Evolutionary conservation across 2,329 filamentous ascomycete species (phyloP).

Genomic region (Anisogramma anomala): DNA sequence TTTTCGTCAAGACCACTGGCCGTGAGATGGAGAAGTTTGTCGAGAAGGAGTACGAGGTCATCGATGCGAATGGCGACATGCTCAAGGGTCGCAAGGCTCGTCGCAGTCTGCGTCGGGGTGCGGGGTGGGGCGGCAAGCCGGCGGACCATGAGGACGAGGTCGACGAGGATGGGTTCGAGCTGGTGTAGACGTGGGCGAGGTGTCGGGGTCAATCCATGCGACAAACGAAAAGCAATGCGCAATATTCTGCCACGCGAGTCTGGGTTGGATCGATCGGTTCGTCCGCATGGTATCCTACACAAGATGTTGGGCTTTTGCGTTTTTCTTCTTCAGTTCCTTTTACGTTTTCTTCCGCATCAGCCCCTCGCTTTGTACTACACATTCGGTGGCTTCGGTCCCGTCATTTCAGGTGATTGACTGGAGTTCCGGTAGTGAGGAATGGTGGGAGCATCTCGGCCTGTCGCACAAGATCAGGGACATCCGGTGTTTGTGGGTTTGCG

Average conservation of each 20-base stretch:
- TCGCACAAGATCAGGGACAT: conserved; percentile 8
- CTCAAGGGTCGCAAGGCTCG: conserved; percentile 34
- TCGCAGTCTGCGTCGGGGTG: conserved; percentile 26
- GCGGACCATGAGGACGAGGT: conserved; percentile 19
- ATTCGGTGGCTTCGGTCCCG: conserved; percentile 1
- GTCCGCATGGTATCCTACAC: not conserved
- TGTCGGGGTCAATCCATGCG: not conserved
- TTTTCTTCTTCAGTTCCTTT: not conserved
- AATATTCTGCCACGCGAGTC: not conserved
- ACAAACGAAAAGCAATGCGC: not conserved
- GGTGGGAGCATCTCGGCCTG: conserved; percentile 7
- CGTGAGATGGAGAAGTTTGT: conserved; percentile 33
- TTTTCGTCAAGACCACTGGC: conserved; percentile 26
- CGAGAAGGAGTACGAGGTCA: conserved; percentile 36
- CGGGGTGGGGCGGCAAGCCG: conserved; percentile 13
- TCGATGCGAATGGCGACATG: conserved; percentile 33
- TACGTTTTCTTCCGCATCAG: not conserved
- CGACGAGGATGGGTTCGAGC: conserved; percentile 33
- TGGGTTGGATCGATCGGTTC: not conserved
- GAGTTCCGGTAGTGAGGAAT: conserved; percentile 5
- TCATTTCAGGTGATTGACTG: not conserved
- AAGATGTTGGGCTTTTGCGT: not conserved
- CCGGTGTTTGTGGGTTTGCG: conserved; percentile 8
- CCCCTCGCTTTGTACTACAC: conserved; percentile 3
- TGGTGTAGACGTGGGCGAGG: conserved; percentile 20